phyloP scores from a whole-genome alignment of 768 basidiomycete genomes.

The Tulasnella sp. region DNA sequence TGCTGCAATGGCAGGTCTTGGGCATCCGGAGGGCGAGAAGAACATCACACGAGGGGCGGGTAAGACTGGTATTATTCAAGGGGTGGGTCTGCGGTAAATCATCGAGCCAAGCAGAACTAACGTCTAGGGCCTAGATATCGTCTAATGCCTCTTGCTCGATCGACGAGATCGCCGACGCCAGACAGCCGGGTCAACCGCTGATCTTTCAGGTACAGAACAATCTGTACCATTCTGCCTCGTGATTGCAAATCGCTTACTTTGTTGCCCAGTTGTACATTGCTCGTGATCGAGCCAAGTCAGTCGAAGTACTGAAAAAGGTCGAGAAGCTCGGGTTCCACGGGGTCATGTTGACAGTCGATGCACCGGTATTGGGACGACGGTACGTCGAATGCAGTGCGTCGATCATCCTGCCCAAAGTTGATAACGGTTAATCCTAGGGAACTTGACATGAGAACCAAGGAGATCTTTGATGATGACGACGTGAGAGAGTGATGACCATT shows the following conservation, averaged over 20 bases:
- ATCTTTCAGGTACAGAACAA: conserved; percentile 12
- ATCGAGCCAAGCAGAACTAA: too few relatives aligned
- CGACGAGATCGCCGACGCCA: conserved; percentile 17
- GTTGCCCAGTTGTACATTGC: conserved; percentile 65
- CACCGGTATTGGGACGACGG: conserved; percentile 56
- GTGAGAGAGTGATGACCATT: neutral
- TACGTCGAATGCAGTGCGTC: neutral
- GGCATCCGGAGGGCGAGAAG: conserved; percentile 39
- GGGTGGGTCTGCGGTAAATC: too few relatives aligned
- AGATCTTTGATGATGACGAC: neutral
- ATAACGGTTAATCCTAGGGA: conserved; percentile 34
- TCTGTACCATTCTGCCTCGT: neutral
- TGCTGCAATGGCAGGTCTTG: conserved; percentile 32
- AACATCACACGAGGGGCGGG: conserved; percentile 35
- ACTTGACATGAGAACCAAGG: conserved; percentile 32
- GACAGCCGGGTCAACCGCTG: conserved; percentile 14
- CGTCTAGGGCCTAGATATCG: conserved; percentile 1
- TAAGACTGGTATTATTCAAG: conserved; percentile 33
- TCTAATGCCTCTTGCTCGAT: conserved; percentile 15
- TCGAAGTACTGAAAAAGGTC: conserved; percentile 55
- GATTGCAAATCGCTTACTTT: neutral
- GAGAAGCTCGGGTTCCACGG: conserved; percentile 69
- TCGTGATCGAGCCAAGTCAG: conserved; percentile 49
- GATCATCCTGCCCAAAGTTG: neutral
- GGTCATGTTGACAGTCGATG: conserved; percentile 75